A percentile compares a stretch with the other conserved stretches of the same genome.
These are phyloP conservation scores for Verruconis gallopava DNA, from an alignment of 2,329 filamentous ascomycete species.

Conservation along the genomic window DNA sequence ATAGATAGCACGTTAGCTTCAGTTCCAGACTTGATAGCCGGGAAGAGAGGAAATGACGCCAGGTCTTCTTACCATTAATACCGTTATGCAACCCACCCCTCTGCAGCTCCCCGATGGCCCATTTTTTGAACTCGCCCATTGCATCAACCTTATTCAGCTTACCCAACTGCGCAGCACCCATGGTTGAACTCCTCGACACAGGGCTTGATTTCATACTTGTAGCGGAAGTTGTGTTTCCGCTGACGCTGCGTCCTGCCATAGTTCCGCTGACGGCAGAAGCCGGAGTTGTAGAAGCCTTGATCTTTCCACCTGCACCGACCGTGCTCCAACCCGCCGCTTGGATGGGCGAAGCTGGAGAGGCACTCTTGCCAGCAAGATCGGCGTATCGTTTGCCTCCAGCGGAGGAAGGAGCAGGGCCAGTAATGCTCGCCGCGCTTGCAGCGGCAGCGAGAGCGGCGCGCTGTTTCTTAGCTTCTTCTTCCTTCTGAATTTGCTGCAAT, in stretches of 20 bases:
- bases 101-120: conserved; percentile 67
- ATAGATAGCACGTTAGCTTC: too few relatives aligned
- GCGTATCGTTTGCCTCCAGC: conserved; percentile 74
- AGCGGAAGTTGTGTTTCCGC: conserved; percentile 25
- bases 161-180: conserved; percentile 22
- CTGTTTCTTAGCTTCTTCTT: conserved; percentile 83
- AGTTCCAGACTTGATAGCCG: background rate
- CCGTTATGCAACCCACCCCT: conserved; percentile 53
- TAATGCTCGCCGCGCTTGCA: conserved; percentile 27
- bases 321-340: conserved; percentile 63
- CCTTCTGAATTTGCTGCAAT: conserved; percentile 87
- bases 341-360: conserved; percentile 29
- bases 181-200: conserved; percentile 33
- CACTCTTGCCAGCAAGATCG: conserved; percentile 73
- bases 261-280: conserved; percentile 29
- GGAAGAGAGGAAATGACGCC: too few relatives aligned
- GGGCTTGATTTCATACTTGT: conserved; percentile 39
- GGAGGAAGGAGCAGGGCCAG: conserved; percentile 29
- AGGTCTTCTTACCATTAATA: conserved; percentile 53
- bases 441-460: conserved; percentile 46
- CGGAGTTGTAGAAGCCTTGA: conserved; percentile 53
- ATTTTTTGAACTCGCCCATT: conserved; percentile 87
- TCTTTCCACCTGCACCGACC: conserved; percentile 85
- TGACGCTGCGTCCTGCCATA: too few relatives aligned
- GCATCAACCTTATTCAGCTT: conserved; percentile 44